A percentile compares a stretch with the other conserved stretches of the same genome.
Conservation (phyloP, 164 flowering plant genomes). For the Chloranthus sessilifolius region DNA sequence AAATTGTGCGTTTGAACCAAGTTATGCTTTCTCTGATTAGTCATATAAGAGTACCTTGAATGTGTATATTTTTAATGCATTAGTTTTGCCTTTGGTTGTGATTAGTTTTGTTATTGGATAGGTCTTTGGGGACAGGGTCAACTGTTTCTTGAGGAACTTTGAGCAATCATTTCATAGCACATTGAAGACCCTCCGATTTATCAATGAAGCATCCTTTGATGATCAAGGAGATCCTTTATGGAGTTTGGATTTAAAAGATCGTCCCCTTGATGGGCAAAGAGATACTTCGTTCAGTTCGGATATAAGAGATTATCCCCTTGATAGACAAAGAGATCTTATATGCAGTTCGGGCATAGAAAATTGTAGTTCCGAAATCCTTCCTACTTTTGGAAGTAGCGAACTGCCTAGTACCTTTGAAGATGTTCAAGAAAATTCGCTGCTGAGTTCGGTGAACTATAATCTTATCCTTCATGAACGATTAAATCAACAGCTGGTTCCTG, state of each 20-base stretch:
- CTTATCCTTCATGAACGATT: conserved; percentile 28
- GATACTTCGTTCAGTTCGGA: conserved; percentile 8
- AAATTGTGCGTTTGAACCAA: conserved; percentile 19
- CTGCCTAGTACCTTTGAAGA: conserved; percentile 15
- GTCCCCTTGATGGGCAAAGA: conserved; percentile 6
- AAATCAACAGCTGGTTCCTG: conserved; percentile 30
- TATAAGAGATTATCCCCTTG: background rate
- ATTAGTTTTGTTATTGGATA: no score
- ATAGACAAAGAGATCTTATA: conserved; percentile 8
- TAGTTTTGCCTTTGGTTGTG: conserved; percentile 15
- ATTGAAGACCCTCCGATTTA: conserved; percentile 59
- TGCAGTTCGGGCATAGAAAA: conserved; percentile 3
- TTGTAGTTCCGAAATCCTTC: conserved; percentile 2
- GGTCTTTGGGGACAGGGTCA: conserved; percentile 77
- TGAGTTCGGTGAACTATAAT: conserved; percentile 23
- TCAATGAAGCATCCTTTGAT: conserved; percentile 30
- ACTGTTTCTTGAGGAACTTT: conserved; percentile 59
- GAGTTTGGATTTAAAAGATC: conserved; percentile 1
- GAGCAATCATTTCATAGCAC: conserved; percentile 81
- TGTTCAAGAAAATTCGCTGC: conserved; percentile 12
- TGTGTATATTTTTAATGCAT: conserved; percentile 10
- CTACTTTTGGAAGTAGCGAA: background rate
- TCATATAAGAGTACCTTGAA: background rate
- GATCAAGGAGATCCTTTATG: conserved; percentile 9
- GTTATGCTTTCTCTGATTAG: conserved; percentile 14